phyloP scores from a whole-genome alignment of 768 basidiomycete species.

The Calocybe indica region DNA sequence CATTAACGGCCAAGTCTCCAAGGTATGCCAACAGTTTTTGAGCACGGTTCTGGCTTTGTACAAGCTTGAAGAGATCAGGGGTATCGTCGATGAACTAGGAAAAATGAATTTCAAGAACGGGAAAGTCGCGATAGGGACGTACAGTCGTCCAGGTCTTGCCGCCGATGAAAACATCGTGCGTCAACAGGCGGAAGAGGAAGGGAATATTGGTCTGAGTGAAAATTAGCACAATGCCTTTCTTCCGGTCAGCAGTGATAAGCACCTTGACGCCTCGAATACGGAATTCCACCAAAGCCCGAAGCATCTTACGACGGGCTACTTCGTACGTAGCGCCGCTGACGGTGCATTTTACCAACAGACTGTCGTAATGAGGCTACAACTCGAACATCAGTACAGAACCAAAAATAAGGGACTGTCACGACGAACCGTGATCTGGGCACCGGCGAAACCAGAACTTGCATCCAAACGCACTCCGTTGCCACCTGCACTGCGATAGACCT shows the following conservation, averaged over 20 bases:
- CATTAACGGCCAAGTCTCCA: constrained; percentile 96
- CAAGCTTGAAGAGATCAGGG: constrained; percentile 98
- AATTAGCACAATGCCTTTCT: background rate
- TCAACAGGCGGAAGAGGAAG: constrained; percentile 96
- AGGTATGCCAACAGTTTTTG: constrained; percentile 96
- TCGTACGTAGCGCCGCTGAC: constrained; percentile 98
- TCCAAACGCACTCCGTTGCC: constrained; percentile 98
- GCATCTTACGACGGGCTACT: constrained; percentile 97
- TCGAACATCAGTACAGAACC: background rate
- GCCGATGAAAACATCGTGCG: constrained; percentile 92
- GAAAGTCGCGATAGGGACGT: constrained; percentile 1
- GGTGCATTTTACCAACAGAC: constrained; percentile 91
- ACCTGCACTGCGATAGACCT: constrained; percentile 97
- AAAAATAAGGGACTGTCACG: background rate
- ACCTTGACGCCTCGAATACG: constrained; percentile 98
- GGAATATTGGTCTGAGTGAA: constrained; percentile 87
- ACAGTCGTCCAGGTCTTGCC: constrained; percentile 97
- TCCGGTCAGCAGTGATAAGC: constrained; percentile 1
- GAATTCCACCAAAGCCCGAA: constrained; percentile 99
- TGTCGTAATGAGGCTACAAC: constrained; percentile 92
- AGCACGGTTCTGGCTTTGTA: constrained; percentile 96
- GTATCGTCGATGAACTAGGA: constrained; percentile 97
- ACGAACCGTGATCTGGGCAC: constrained; percentile 92
- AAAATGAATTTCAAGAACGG: background rate
- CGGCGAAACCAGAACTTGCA: constrained; percentile 95